Percentiles rank a stretch among this genome's conserved stretches.
phyloP scores from a whole-genome alignment of 129 eudicot genomes.

The Saussurea involucrata region DNA sequence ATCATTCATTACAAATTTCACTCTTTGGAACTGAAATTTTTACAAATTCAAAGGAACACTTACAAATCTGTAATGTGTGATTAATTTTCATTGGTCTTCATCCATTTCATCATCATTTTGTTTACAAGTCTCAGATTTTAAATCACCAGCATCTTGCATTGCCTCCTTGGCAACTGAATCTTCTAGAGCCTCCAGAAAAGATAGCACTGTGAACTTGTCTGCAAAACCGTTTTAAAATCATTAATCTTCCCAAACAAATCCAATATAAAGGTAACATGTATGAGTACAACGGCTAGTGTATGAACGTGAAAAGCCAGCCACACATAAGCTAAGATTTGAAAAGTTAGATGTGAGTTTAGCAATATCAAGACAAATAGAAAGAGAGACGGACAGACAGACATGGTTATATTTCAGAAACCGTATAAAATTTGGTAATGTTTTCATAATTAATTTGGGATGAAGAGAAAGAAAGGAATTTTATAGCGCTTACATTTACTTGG shows the following conservation, averaged over 20 bases:
- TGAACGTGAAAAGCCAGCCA: too few relatives aligned
- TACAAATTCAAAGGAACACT: constrained; percentile 20
- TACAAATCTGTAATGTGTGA: constrained; percentile 15
- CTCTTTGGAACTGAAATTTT: constrained; percentile 3
- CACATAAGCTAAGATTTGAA: too few relatives aligned
- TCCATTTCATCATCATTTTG: constrained; percentile 69
- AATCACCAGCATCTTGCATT: constrained; percentile 33
- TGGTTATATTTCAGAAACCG: too few relatives aligned
- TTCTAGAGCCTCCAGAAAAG: constrained; percentile 98
- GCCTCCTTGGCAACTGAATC: constrained; percentile 65
- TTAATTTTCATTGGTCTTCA: constrained; percentile 47
- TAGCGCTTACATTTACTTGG: constrained; percentile 86
- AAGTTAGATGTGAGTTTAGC: too few relatives aligned
- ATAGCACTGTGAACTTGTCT: constrained; percentile 86
- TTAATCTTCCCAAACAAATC: too few relatives aligned
- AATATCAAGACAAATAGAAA: too few relatives aligned
- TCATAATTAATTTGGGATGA: neutral
- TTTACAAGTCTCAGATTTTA: constrained; percentile 39
- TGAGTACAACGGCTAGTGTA: too few relatives aligned
- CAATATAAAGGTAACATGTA: too few relatives aligned
- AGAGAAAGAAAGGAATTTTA: neutral
- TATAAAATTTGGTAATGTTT: neutral
- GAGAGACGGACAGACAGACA: too few relatives aligned
- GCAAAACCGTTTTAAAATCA: constrained; percentile 16
- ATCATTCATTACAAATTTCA: too few relatives aligned